These are phyloP conservation scores for Mentha longifolia DNA, from an alignment of 257 asterid species.

Conservation along the genomic window DNA sequence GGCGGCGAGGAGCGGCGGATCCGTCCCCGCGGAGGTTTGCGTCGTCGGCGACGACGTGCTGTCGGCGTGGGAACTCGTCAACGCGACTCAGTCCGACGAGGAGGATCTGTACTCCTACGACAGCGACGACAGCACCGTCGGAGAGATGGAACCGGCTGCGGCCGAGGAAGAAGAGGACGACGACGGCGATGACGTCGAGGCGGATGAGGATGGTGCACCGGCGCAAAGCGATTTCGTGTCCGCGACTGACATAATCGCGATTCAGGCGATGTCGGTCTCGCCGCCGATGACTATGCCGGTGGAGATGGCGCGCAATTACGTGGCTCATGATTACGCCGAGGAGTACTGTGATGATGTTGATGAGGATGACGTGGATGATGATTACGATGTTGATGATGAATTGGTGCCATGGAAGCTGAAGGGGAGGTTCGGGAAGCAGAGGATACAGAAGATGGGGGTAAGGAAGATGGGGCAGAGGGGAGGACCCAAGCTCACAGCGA, in stretches of 20 bases:
- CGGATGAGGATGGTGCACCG: conserved; percentile 28
- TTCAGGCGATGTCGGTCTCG: conserved; percentile 41
- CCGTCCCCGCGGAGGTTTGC: conserved; percentile 37
- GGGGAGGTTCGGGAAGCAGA: conserved; percentile 65
- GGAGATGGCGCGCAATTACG: conserved; percentile 30
- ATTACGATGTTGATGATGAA: conserved; percentile 63
- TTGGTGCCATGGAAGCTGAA: conserved; percentile 69
- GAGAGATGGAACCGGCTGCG: conserved; percentile 17
- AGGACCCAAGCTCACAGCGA: conserved; percentile 51
- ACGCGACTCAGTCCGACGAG: conserved; percentile 61
- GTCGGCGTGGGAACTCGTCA: conserved; percentile 78
- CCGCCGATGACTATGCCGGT: conserved; percentile 38
- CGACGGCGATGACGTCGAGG: conserved; percentile 8
- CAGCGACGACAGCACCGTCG: conserved; percentile 41
- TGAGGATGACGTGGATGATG: conserved; percentile 35
- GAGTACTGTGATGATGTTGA: conserved; percentile 12
- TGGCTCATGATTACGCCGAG: conserved; percentile 10
- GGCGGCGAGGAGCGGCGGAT: conserved; percentile 42
- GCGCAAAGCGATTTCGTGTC: conserved; percentile 8
- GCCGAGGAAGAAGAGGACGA: neutral
- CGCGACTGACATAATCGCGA: conserved; percentile 29
- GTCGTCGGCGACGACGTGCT: conserved; percentile 50
- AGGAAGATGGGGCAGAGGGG: conserved; percentile 75
- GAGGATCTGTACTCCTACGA: conserved; percentile 55
- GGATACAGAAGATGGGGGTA: conserved; percentile 74